Base-by-base conservation (phyloP, 2,329 filamentous ascomycete species). In the Rachicladosporium sp. region DNA sequence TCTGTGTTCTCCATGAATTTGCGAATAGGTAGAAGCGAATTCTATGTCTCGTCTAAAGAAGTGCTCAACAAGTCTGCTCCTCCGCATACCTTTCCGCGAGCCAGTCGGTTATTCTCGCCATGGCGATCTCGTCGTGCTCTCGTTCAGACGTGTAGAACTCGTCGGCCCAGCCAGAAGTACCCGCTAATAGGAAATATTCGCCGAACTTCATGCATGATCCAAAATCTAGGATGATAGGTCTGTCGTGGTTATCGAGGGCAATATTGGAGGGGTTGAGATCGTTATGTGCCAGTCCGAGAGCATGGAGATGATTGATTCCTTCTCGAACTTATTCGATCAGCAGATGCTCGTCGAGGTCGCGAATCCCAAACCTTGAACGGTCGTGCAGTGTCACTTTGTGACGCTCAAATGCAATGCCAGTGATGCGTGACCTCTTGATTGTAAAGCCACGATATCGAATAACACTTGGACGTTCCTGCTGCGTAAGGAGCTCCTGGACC, bases 221-320 rank as follows among this genome's bases (percentile, higher is more conserved):
- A 43, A 53, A 57, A 43, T 60, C 54, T 38, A 60, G 49, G 33
- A 60, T 50, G 32, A 56, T 40, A 21, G 54, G 45, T 5, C 29
- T 40, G 38, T 52, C 48, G 29, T 42, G 32, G 36, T 47, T 44
- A 40, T 54, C 42, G 19, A 61, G 19, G 48, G 53, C 55, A 29
- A 60, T 56, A 40, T 59, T 59, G 31, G 38, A 44, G 10, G 56
- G 55, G 19, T 51, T 57, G 31, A 60, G 50, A 34, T 60, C 56
- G 40, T 59, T 61, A 43, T 60, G 54, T 10, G 55, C 49, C 23
- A 53, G 40, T n/a, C 51, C 55, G 3, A 59, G 50, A 7, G 47
- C 50, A 45, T 59, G 54, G 6, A 59, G 41, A 44, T 58, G 53
- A 34, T 35, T 33, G 8, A 59, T 41, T 23, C 48, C 53, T 8